Conservation (phyloP, 106 monocot genomes). For the Allium cepa region DNA sequence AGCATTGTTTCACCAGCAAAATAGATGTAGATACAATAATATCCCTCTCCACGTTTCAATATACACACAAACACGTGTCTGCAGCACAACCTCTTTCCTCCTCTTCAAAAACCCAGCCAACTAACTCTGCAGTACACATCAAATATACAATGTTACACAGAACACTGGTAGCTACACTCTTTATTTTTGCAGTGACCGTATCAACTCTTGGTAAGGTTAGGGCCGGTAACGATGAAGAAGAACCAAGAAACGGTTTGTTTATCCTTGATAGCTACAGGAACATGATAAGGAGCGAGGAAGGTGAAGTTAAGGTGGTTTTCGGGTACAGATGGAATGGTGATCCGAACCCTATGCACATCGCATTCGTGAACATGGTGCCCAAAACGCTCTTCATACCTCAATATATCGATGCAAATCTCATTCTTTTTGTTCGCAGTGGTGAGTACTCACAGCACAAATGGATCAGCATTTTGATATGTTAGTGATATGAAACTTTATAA, state of each 20-base stretch:
- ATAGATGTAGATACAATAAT: too few relatives aligned
- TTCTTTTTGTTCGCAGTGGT: constrained; percentile 46
- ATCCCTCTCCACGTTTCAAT: too few relatives aligned
- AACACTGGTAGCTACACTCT: too few relatives aligned
- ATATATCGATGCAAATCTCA: constrained; percentile 61
- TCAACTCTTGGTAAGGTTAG: background rate
- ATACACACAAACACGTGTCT: too few relatives aligned
- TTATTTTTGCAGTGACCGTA: background rate
- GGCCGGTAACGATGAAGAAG: background rate
- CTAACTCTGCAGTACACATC: too few relatives aligned
- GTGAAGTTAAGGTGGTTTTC: constrained; percentile 40
- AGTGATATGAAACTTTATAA: background rate
- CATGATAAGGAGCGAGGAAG: constrained; percentile 41
- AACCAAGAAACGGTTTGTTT: constrained; percentile 12
- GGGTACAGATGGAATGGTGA: constrained; percentile 8
- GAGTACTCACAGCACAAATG: background rate
- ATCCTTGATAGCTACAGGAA: constrained; percentile 20
- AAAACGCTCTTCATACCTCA: constrained; percentile 77
- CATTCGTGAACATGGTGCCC: constrained; percentile 77
- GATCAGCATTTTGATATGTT: background rate
- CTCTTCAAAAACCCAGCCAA: too few relatives aligned
- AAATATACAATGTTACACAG: too few relatives aligned
- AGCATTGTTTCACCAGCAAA: too few relatives aligned
- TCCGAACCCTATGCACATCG: constrained; percentile 49
- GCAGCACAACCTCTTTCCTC: too few relatives aligned